Conservation (phyloP, 2,329 filamentous ascomycete genomes). For the Colletotrichum cordylinicola region DNA sequence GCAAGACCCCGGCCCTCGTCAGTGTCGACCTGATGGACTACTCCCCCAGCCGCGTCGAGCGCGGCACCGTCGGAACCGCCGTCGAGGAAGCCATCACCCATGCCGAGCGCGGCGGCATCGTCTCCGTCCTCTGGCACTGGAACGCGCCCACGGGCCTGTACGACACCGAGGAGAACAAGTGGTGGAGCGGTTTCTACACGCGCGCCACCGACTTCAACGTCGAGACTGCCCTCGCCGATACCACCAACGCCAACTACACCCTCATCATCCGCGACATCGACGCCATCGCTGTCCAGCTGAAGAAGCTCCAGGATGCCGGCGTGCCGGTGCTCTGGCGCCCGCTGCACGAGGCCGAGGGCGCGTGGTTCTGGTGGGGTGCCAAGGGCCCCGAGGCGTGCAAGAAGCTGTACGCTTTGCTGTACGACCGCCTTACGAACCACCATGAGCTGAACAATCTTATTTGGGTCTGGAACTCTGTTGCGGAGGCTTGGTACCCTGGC, state of each 20-base stretch:
- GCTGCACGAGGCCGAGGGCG: slow-evolving; percentile 55
- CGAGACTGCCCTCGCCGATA: slow-evolving; percentile 43
- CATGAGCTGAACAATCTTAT: slow-evolving; percentile 53
- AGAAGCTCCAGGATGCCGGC: slow-evolving; percentile 45
- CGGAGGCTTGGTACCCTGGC: slow-evolving; percentile 52
- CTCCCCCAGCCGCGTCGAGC: slow-evolving; percentile 48
- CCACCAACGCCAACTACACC: slow-evolving; percentile 51
- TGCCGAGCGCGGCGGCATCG: slow-evolving; percentile 47
- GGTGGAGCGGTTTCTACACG: slow-evolving; percentile 57
- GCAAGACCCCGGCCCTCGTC: slow-evolving; percentile 52
- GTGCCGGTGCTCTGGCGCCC: slow-evolving; percentile 53
- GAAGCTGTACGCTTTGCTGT: slow-evolving; percentile 47
- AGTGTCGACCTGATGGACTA: slow-evolving; percentile 56
- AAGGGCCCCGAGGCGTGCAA: slow-evolving; percentile 50
- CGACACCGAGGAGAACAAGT: slow-evolving; percentile 48
- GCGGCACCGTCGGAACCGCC: slow-evolving; percentile 43
- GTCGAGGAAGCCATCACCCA: slow-evolving; percentile 53
- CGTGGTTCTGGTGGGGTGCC: slow-evolving; percentile 60
- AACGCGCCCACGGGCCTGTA: slow-evolving; percentile 51
- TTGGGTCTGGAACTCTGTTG: slow-evolving; percentile 56
- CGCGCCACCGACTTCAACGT: slow-evolving; percentile 54
- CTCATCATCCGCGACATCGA: slow-evolving; percentile 52
- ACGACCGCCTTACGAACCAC: slow-evolving; percentile 47
- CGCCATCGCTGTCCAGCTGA: slow-evolving; percentile 49
- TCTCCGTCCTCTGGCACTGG: slow-evolving; percentile 56